Evolutionary conservation across 805 yeast species (phyloP).

Genomic region (Lipomyces sp.): DNA sequence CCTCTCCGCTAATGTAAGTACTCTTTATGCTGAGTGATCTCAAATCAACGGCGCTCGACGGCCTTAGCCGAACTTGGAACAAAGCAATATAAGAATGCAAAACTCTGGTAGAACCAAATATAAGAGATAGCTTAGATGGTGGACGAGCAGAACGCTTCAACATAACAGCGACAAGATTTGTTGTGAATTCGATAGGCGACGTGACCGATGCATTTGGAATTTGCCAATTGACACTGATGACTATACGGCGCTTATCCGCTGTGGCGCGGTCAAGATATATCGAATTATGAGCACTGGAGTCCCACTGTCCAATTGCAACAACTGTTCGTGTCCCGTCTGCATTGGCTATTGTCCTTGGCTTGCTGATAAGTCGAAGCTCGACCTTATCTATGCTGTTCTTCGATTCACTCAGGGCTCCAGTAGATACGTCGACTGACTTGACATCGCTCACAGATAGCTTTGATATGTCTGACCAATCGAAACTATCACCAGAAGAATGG

Average conservation of each 20-base stretch:
- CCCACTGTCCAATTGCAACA: constrained; percentile 29
- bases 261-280: constrained; percentile 24
- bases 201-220: constrained; percentile 20
- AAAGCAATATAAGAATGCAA: constrained; percentile 19
- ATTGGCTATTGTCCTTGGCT: constrained; percentile 24
- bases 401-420: constrained; percentile 1
- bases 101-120: constrained; percentile 11
- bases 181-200: constrained; percentile 19
- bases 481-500: constrained; percentile 27
- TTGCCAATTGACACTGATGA: constrained; percentile 24
- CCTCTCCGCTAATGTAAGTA: constrained; percentile 23
- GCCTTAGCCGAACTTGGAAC: constrained; percentile 18
- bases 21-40: constrained; percentile 6
- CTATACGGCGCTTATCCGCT: constrained; percentile 17
- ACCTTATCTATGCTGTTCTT: constrained; percentile 15
- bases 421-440: constrained; percentile 5
- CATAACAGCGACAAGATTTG: constrained; percentile 20
- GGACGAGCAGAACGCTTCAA: constrained; percentile 13
- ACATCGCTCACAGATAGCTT: constrained; percentile 11
- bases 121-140: constrained; percentile 18
- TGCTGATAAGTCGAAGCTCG: constrained; percentile 14
- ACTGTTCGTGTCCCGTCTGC: constrained; percentile 30
- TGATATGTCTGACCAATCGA: constrained; percentile 24
- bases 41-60: constrained; percentile 11
- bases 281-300: constrained; percentile 28